phyloP scores from a whole-genome alignment of 2,329 filamentous ascomycete species.

The Alternaria gaisen region DNA sequence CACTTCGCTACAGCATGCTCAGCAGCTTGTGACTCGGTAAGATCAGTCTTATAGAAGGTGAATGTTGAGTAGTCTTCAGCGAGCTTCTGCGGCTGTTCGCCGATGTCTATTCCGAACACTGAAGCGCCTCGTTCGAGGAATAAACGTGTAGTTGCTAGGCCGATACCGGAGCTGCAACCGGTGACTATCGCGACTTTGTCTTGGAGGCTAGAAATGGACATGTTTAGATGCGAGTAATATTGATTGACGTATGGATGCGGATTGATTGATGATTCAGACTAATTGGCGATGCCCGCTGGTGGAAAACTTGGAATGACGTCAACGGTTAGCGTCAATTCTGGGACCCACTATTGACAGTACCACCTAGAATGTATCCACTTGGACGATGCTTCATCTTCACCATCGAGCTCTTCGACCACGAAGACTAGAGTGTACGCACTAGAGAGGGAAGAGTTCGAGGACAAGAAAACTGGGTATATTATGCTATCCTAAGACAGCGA shows the following conservation, averaged over 20 bases:
- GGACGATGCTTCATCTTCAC: not conserved
- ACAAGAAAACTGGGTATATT: not conserved
- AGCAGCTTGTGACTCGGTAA: slow-evolving; percentile 28
- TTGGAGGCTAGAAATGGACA: slow-evolving; percentile 33
- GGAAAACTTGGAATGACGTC: slow-evolving; percentile 23
- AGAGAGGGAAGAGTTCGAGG: not conserved
- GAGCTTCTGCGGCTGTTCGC: slow-evolving; percentile 27
- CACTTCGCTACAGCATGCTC: slow-evolving; percentile 37
- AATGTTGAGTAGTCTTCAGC: slow-evolving; percentile 28
- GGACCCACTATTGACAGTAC: not conserved
- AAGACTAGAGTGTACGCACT: not conserved
- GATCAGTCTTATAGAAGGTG: slow-evolving; percentile 37
- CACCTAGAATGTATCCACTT: not conserved
- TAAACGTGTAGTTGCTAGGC: slow-evolving; percentile 37
- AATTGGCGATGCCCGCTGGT: not conserved
- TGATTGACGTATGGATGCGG: not conserved
- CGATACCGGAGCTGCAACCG: slow-evolving; percentile 44
- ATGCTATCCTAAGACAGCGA: not conserved
- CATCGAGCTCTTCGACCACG: not conserved
- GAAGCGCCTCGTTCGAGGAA: slow-evolving; percentile 36
- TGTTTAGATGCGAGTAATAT: slow-evolving; percentile 4
- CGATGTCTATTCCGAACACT: slow-evolving; percentile 43
- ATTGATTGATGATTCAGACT: slow-evolving; percentile 1
- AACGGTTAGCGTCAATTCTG: slow-evolving; percentile 14
- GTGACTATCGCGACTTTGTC: slow-evolving; percentile 41